Base-by-base conservation (phyloP, 306 rosid species). In the Cucurbita moschata region DNA sequence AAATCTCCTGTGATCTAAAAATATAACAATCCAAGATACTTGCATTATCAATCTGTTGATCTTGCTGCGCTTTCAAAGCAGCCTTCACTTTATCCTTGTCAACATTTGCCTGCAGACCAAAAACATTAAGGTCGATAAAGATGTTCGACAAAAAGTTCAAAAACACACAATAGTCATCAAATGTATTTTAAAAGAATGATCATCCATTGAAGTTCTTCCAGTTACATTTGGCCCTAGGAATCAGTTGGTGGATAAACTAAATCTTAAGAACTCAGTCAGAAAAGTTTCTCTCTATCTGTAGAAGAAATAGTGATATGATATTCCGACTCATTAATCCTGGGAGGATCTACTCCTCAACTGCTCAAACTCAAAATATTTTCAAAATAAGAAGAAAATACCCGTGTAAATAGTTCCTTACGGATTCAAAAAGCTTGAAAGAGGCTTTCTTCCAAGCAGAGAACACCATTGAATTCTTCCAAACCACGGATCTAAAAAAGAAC, bases 11-110 rank as follows among this genome's bases (percentile, higher is more conserved):
- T 42, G 23, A 8, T 42, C 39, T 52, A 42, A 4, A 4, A 62
- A 49, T 60, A 15, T 18, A 50, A 63, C 61, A 66, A 56, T 75
- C 43, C 49, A 44, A 50, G 72, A 76, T 57, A 82, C 99, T 85
- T 82, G 64, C 99, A 81, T 91, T 91, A 84, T 94, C 93, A 21
- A 94, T 88, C 86, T 84, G 97, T 73, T 86, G 84, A 76, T 94
- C 97, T 79, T 94, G 96, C 77, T 91, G 95, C 72, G 97, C 89
- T 79, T 85, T 91, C 52, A 94, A 90, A 19, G 99, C 99, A 76
- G 95, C 95, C 92, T 87, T 94, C 80, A 94, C 92, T 85, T 89
- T 86, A 88, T 94, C 92, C 73, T 82, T 91, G 86, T 94, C 97
- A 71, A 83, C 91, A 79, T 88, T 85, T 74, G 87, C 81, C 99